Evolutionary conservation across 2,329 filamentous ascomycete genomes (phyloP), one percentile per base, ranked within the genome.

Genomic region (Trichoderma polysporum): DNA sequence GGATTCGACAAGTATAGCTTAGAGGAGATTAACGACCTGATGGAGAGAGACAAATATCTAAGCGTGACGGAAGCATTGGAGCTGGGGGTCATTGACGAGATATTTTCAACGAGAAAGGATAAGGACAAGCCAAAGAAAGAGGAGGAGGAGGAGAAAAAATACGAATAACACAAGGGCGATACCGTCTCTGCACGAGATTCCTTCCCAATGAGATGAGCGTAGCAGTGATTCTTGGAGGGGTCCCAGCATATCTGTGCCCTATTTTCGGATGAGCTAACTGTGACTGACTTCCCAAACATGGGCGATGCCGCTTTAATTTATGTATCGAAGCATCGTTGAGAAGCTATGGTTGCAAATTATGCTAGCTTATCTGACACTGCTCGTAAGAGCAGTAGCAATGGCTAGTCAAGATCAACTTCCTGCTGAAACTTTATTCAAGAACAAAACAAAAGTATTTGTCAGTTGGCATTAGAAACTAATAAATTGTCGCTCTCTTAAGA

Each of bases 1-100:
- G 90, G 87, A 1, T 76, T 91, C 68, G 91, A 96, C 25, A 92
- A 92, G 78, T 89, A 93, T 77, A 89, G 84, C 37, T 75, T 97
- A 39, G 89, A 93, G 57, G 91, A 96, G 75, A 91, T 99, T 74
- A 94, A 95, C 79, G 92, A 90, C 76, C 86, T 97, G 78, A 98
- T 99, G 94, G 95, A 99, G 82, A 84, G 95, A 66, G 95, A 99
- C 78, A 95, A 95, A 75, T 98, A 97, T 73, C 86, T 99, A 85
- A 91, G 90, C 65, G 93, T 94, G 0, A 83, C 92, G 53, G 94
- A 99, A 81, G 95, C 95, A 9, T 83, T 93, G 73, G 92, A 96
- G 59, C 86, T 96, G 79, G 95, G 95, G 0, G 92, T 99, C 72
- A 89, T 99, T 69, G 95, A 99, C 77, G 89, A 94, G 80, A 94